A percentile compares a stretch with the other conserved stretches of the same genome.
phyloP scores from a whole-genome alignment of 2,329 filamentous ascomycete species.

The Bipolaris cookei region DNA sequence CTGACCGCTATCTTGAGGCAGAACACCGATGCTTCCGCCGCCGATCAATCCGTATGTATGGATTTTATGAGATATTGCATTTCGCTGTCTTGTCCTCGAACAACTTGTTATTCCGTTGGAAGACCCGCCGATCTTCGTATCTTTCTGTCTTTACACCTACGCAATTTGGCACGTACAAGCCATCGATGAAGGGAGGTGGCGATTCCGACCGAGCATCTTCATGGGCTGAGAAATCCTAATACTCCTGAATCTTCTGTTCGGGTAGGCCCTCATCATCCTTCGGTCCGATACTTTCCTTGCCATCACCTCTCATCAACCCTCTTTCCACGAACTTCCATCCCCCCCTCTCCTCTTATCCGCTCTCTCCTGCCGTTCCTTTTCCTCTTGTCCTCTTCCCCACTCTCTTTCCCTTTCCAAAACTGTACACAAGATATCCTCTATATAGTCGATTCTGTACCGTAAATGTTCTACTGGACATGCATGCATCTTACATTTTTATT shows the following conservation, averaged over 20 bases:
- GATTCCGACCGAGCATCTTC: neutral
- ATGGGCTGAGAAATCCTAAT: neutral
- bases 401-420: neutral
- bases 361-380: neutral
- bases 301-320: neutral
- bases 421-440: neutral
- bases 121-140: neutral
- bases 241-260: neutral
- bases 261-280: neutral
- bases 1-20: neutral
- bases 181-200: neutral
- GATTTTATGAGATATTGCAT: neutral
- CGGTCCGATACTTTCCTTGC: too few species aligned
- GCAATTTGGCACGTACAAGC: neutral
- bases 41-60: neutral
- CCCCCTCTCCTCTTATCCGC: neutral
- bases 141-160: neutral
- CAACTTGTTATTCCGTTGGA: neutral
- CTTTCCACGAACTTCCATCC: neutral
- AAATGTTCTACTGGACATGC: neutral
- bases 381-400: neutral
- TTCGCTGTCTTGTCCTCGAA: neutral
- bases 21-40: neutral
- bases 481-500: neutral
- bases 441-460: neutral